Evolutionary conservation across 1,139 yeast species (phyloP).

Genomic region (Pichia sp.): DNA sequence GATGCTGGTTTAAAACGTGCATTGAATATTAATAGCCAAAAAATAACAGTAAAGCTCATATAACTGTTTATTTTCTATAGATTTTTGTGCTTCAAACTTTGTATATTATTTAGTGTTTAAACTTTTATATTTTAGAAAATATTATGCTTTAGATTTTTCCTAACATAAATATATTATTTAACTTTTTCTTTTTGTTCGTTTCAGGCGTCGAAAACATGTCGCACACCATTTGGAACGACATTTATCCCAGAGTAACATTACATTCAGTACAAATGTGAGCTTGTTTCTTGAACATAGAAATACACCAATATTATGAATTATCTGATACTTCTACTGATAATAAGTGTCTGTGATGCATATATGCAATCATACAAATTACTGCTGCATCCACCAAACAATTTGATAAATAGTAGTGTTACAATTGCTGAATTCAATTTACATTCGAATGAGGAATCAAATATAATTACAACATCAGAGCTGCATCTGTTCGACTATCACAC

Average conservation of each 20-base stretch:
- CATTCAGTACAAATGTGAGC: neutral
- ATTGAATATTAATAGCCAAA: constrained; percentile 2
- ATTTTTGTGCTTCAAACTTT: too few relatives aligned
- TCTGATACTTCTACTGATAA: neutral
- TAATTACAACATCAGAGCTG: neutral
- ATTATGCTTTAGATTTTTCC: too few relatives aligned
- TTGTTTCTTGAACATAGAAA: neutral
- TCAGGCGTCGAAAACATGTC: too few relatives aligned
- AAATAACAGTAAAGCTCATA: constrained; percentile 12
- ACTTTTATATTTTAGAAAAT: neutral
- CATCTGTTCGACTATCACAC: neutral
- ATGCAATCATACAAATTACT: neutral
- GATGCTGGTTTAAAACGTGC: constrained; percentile 10
- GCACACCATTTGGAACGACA: too few relatives aligned
- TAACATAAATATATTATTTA: too few relatives aligned
- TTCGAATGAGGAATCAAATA: neutral
- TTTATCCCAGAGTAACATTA: too few relatives aligned
- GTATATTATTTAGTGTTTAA: too few relatives aligned
- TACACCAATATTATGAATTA: neutral
- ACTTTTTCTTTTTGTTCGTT: too few relatives aligned
- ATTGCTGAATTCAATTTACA: neutral
- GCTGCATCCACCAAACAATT: neutral
- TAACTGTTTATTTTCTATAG: neutral
- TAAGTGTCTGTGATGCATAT: neutral
- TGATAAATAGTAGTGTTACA: neutral